Evolutionary conservation across 2,329 filamentous ascomycete species (phyloP).

Genomic region (Fusarium subtropicale): DNA sequence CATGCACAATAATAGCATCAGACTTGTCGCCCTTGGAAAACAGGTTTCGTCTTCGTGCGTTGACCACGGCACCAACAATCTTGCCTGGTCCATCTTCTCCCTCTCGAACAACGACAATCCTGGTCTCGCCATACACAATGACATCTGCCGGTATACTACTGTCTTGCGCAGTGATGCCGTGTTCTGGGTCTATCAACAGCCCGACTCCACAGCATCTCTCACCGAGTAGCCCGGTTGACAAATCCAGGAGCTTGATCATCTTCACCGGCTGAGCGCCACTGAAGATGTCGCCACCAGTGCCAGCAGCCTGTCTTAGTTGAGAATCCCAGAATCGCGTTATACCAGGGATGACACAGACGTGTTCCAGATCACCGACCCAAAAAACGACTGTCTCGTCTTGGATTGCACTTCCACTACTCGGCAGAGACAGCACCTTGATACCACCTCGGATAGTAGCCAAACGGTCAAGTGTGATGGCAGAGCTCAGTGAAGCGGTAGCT

Average conservation of each 20-base stretch:
- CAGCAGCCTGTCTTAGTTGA: conserved; percentile 63
- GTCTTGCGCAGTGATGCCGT: conserved; percentile 44
- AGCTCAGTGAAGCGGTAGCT: conserved; percentile 59
- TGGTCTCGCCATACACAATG: conserved; percentile 66
- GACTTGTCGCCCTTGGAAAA: conserved; percentile 57
- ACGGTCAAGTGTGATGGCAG: conserved; percentile 61
- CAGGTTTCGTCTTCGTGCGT: conserved; percentile 50
- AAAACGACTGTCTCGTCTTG: conserved; percentile 67
- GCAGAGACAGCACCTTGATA: conserved; percentile 61
- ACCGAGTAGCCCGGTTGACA: conserved; percentile 65
- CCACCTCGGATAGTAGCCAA: conserved; percentile 65
- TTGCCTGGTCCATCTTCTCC: conserved; percentile 61
- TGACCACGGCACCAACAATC: conserved; percentile 55
- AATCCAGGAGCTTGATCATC: conserved; percentile 67
- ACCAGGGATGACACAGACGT: conserved; percentile 67
- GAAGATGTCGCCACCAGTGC: conserved; percentile 67
- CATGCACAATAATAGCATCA: conserved; percentile 67
- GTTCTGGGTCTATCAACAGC: conserved; percentile 56
- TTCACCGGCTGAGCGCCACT: conserved; percentile 65
- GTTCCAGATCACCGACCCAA: conserved; percentile 68
- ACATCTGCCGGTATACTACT: conserved; percentile 64
- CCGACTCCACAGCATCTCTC: conserved; percentile 66
- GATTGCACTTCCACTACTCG: conserved; percentile 56
- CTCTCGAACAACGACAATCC: conserved; percentile 66
- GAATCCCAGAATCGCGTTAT: conserved; percentile 70